Evolutionary conservation across 78 protist genomes (phyloP).

Genomic region (Trichosphaerium sp.): DNA sequence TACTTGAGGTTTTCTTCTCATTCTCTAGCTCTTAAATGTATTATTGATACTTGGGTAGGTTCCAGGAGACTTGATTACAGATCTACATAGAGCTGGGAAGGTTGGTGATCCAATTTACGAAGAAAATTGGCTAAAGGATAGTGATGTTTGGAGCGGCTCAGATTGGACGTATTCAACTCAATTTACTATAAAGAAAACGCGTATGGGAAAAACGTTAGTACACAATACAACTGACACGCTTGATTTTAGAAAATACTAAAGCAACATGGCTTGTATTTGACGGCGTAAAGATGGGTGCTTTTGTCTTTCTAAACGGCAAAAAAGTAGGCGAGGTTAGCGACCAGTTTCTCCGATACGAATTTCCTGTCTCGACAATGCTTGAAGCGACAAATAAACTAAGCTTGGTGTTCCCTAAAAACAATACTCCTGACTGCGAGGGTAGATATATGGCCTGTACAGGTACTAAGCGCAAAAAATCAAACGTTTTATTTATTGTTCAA

Average conservation of each 20-base stretch:
- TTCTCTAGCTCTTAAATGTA: too few relatives aligned
- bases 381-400: neutral
- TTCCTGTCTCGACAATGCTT: neutral
- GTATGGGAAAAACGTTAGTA: neutral
- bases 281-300: slow-evolving; percentile 28
- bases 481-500: neutral
- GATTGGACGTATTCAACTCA: slow-evolving; percentile 26
- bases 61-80: slow-evolving; percentile 31
- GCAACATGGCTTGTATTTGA: slow-evolving; percentile 38
- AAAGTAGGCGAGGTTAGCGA: neutral
- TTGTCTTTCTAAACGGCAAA: neutral
- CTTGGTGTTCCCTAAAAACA: neutral
- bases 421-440: slow-evolving; percentile 2
- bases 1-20: too few relatives aligned
- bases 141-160: neutral
- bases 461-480: neutral
- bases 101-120: slow-evolving; percentile 19
- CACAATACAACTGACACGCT: neutral
- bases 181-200: neutral
- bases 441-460: slow-evolving; percentile 33
- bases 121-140: neutral
- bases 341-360: slow-evolving; percentile 22
- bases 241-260: too few relatives aligned
- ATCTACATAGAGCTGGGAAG: neutral
- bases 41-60: slow-evolving; percentile 3